Conservation (phyloP, 192 early-diverging fungal genomes). For the Phlyctochytrium arcticum region DNA sequence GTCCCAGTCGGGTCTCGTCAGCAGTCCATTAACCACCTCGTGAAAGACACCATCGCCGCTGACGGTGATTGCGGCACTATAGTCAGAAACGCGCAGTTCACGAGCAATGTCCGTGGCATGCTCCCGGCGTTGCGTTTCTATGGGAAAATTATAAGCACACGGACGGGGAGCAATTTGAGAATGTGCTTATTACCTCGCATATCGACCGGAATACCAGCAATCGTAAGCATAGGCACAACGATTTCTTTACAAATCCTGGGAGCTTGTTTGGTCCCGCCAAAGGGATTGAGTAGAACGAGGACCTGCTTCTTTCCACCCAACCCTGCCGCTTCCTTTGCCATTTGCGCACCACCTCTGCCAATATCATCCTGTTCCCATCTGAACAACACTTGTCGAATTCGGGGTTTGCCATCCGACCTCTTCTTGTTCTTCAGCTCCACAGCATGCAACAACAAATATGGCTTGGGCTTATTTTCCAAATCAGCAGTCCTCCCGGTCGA, state of each 20-base stretch:
- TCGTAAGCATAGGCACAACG: constrained; percentile 59
- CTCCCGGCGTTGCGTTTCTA: constrained; percentile 56
- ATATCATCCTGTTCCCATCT: no score
- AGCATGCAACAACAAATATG: no score
- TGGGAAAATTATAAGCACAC: no score
- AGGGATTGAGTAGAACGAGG: constrained; percentile 68
- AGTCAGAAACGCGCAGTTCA: constrained; percentile 49
- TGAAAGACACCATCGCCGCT: constrained; percentile 81
- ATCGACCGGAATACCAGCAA: constrained; percentile 50
- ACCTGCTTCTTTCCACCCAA: constrained; percentile 23
- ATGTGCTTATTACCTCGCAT: constrained; percentile 13
- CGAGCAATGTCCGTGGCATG: constrained; percentile 64
- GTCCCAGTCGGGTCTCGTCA: constrained; percentile 64
- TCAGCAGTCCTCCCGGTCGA: no score
- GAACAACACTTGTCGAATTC: no score
- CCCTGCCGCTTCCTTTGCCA: no score
- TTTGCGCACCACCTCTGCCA: no score
- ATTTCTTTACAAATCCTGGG: constrained; percentile 46
- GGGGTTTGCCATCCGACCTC: no score
- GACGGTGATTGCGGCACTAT: constrained; percentile 59
- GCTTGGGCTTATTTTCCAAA: no score
- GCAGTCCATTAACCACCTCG: constrained; percentile 76
- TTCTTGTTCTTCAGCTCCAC: no score
- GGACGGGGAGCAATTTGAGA: background rate
- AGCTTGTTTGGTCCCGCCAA: constrained; percentile 67